These are phyloP conservation scores for Ogataea thermomethanolica DNA, from an alignment of 805 yeast species.

Conservation along the genomic window DNA sequence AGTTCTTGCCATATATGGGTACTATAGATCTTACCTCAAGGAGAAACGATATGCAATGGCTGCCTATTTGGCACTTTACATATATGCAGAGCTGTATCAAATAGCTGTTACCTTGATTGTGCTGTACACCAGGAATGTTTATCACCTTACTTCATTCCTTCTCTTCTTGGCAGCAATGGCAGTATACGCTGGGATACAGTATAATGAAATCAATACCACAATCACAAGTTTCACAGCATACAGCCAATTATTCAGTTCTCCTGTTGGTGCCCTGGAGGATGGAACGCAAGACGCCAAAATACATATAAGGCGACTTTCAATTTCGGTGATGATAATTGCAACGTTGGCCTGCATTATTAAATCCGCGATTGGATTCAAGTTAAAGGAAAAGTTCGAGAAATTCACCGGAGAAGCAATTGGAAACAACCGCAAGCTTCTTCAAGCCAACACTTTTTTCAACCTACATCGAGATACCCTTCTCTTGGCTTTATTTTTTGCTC, in stretches of 20 bases:
- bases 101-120: constrained; percentile 37
- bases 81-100: constrained; percentile 41
- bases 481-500: constrained; percentile 38
- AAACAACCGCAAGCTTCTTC: constrained; percentile 33
- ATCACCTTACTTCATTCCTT: constrained; percentile 33
- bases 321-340: constrained; percentile 38
- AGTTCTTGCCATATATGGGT: constrained; percentile 22
- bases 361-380: constrained; percentile 22
- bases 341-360: constrained; percentile 36
- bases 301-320: constrained; percentile 36
- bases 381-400: constrained; percentile 17
- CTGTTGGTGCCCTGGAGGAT: constrained; percentile 2
- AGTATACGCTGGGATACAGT: constrained; percentile 43
- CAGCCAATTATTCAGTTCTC: constrained; percentile 9
- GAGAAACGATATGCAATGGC: constrained; percentile 19
- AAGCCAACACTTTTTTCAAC: constrained; percentile 35
- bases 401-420: constrained; percentile 32
- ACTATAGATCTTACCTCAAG: constrained; percentile 22
- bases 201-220: constrained; percentile 31
- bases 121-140: constrained; percentile 35
- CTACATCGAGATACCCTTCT: constrained; percentile 35
- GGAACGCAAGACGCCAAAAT: constrained; percentile 22
- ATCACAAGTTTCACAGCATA: constrained; percentile 20
- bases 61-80: constrained; percentile 41
- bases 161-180: constrained; percentile 40